Conservation (phyloP, 352 stramenopile genomes). For the Phytophthora hibernalis region DNA sequence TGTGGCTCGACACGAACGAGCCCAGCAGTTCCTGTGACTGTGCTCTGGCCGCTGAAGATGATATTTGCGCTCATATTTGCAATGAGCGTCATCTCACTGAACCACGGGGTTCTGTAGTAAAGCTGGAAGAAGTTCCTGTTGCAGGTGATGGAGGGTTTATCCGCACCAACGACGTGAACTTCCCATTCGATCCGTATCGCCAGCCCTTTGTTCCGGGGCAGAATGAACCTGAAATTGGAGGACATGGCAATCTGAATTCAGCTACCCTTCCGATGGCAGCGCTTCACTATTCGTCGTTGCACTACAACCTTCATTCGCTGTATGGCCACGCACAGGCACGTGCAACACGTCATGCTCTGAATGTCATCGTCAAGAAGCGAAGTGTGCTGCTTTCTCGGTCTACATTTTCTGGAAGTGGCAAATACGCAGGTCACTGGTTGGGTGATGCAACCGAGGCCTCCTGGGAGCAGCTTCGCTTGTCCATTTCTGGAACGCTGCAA, state of each 20-base stretch:
- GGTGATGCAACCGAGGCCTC: slow-evolving; percentile 55
- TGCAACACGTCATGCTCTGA: slow-evolving; percentile 55
- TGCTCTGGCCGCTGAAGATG: slow-evolving; percentile 39
- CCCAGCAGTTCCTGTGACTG: slow-evolving; percentile 75
- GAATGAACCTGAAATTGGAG: slow-evolving; percentile 38
- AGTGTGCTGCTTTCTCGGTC: slow-evolving; percentile 75
- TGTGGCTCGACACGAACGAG: slow-evolving; percentile 90
- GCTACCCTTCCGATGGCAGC: slow-evolving; percentile 80
- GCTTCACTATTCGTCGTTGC: slow-evolving; percentile 69
- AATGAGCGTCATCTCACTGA: slow-evolving; percentile 3
- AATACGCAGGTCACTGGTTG: slow-evolving; percentile 70
- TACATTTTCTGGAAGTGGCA: slow-evolving; percentile 73
- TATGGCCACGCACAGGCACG: slow-evolving; percentile 78
- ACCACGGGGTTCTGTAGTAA: not conserved
- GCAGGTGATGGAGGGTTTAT: slow-evolving; percentile 51
- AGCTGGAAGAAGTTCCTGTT: slow-evolving; percentile 25
- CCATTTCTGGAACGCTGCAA: slow-evolving; percentile 72
- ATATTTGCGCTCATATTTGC: slow-evolving; percentile 45
- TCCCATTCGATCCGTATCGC: slow-evolving; percentile 84
- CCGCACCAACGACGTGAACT: slow-evolving; percentile 71
- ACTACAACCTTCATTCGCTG: slow-evolving; percentile 90
- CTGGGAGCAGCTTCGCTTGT: slow-evolving; percentile 82
- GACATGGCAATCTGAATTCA: slow-evolving; percentile 78
- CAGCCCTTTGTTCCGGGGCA: slow-evolving; percentile 80
- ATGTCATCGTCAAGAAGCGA: slow-evolving; percentile 60